A percentile compares a stretch with the other conserved stretches of the same genome.
Conservation (phyloP, 305 asterid genomes). For the Ilex paraguariensis region DNA sequence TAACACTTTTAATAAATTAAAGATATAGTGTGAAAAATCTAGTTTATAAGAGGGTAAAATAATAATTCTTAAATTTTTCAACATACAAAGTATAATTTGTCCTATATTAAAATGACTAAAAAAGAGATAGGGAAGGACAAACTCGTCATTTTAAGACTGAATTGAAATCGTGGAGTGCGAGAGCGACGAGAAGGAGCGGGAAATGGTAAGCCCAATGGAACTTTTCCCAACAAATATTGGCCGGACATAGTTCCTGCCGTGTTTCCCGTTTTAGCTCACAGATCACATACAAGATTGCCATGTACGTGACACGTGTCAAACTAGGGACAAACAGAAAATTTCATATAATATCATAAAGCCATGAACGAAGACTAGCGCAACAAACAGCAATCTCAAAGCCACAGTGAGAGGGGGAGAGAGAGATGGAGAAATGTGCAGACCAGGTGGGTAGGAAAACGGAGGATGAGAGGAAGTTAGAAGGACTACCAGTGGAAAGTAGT, state of each 20-base stretch:
- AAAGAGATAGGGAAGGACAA: no score
- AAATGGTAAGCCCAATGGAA: no score
- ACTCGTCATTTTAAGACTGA: no score
- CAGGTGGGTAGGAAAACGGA: conserved; percentile 27
- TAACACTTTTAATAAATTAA: no score
- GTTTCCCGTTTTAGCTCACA: conserved; percentile 11
- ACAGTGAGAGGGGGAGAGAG: not conserved
- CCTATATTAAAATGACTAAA: no score
- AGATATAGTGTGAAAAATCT: no score
- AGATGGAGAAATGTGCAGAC: conserved; percentile 12
- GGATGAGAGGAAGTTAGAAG: conserved; percentile 37
- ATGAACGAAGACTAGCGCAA: not conserved
- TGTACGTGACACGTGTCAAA: conserved; percentile 21
- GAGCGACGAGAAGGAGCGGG: no score
- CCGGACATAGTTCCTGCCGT: conserved; percentile 22
- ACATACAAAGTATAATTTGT: no score
- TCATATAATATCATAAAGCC: not conserved
- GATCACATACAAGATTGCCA: not conserved
- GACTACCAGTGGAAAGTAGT: conserved; percentile 60
- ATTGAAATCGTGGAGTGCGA: no score
- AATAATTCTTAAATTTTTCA: no score
- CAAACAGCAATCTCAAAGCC: not conserved
- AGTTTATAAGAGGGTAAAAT: no score
- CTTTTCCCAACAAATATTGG: conserved; percentile 12
- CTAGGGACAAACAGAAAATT: not conserved